Evolutionary conservation across 2,329 filamentous ascomycete genomes (phyloP).

Genomic region (Neoscytalidium dimidiatum): DNA sequence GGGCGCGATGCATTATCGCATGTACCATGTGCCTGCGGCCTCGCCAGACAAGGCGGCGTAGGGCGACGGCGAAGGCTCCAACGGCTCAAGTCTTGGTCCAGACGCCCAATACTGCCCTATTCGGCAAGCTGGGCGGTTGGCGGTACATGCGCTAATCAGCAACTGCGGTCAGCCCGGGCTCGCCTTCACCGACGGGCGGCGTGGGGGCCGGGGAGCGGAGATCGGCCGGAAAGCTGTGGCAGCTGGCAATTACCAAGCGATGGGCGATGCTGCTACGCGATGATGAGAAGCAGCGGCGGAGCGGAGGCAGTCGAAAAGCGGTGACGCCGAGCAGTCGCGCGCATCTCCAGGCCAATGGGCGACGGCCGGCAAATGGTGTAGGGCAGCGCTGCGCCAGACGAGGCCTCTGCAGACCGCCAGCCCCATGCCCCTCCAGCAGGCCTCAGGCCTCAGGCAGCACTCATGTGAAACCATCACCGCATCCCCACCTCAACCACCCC

Average conservation of each 20-base stretch:
- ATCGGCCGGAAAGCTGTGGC: background rate
- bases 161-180: constrained; percentile 15
- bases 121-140: background rate
- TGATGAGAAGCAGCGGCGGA: background rate
- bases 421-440: background rate
- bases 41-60: background rate
- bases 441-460: constrained; percentile 15
- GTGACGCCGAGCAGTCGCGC: background rate
- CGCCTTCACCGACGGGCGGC: constrained; percentile 17
- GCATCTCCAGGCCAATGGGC: background rate
- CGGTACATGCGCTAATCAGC: background rate
- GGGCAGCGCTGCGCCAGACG: background rate
- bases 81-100: background rate
- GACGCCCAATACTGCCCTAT: constrained; percentile 6
- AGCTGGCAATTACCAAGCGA: background rate
- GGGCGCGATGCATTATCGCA: background rate
- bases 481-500: background rate
- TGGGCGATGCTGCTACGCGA: background rate
- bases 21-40: background rate
- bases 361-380: background rate
- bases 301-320: constrained; percentile 3
- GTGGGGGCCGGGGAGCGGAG: constrained; percentile 3
- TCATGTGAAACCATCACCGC: background rate
- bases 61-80: background rate
- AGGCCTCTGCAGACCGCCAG: background rate